Evolutionary conservation across 2,329 filamentous ascomycete species (phyloP).

Genomic region (Chrysoporthe austroafricana): DNA sequence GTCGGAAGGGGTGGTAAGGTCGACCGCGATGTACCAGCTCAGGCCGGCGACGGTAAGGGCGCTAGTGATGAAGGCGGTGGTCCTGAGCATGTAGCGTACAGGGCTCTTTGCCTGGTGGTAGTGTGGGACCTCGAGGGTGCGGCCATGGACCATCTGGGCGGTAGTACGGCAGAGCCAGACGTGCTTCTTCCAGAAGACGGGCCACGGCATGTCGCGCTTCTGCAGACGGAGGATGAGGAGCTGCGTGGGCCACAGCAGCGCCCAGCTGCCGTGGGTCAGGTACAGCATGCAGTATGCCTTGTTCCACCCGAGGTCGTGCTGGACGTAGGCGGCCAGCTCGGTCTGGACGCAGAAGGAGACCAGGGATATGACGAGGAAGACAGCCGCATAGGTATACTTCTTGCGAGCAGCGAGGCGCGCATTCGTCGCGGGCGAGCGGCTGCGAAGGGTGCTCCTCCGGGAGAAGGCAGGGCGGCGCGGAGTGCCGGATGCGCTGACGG

Average conservation of each 20-base stretch:
- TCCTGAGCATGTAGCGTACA: slow-evolving; percentile 73
- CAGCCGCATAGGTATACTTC: slow-evolving; percentile 84
- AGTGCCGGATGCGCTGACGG: slow-evolving; percentile 35
- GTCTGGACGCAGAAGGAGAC: slow-evolving; percentile 92
- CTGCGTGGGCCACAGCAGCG: slow-evolving; percentile 84
- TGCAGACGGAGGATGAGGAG: slow-evolving; percentile 79
- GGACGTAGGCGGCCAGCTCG: slow-evolving; percentile 92
- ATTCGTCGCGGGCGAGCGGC: slow-evolving; percentile 71
- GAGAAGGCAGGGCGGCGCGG: slow-evolving; percentile 46
- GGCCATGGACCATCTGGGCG: slow-evolving; percentile 82
- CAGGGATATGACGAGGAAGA: slow-evolving; percentile 82
- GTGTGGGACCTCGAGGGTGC: slow-evolving; percentile 68
- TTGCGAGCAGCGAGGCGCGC: slow-evolving; percentile 70
- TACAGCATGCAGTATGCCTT: slow-evolving; percentile 99
- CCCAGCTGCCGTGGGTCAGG: slow-evolving; percentile 93
- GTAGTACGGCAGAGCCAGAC: slow-evolving; percentile 55
- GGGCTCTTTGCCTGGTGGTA: slow-evolving; percentile 46
- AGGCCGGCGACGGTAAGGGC: slow-evolving; percentile 88
- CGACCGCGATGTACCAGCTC: slow-evolving; percentile 95
- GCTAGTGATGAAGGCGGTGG: slow-evolving; percentile 80
- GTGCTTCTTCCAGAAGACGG: slow-evolving; percentile 78
- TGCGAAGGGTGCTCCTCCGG: slow-evolving; percentile 72
- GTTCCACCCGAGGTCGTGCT: slow-evolving; percentile 89
- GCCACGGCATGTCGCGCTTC: slow-evolving; percentile 78
- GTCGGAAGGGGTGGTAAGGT: slow-evolving; percentile 89